Conservation (phyloP, 2,329 filamentous ascomycete species). For the Tolypocladium inflatum region DNA sequence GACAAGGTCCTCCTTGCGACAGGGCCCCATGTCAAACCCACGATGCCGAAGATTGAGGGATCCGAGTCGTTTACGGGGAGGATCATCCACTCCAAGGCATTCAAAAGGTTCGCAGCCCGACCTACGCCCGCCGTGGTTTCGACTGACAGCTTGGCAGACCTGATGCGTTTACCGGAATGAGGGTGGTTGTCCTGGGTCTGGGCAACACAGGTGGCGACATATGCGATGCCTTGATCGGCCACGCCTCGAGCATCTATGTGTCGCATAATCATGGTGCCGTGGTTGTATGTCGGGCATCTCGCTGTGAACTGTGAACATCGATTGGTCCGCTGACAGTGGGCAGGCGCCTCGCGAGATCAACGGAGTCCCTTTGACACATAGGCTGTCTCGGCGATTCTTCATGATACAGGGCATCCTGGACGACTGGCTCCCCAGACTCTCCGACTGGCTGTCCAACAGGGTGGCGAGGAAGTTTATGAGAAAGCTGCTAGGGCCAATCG, state of each 20-base stretch:
- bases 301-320: too few species aligned
- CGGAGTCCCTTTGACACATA: neutral
- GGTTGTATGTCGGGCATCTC: neutral
- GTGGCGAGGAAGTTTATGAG: neutral
- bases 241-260: neutral
- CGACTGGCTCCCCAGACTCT: neutral
- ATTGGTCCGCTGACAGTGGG: neutral
- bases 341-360: neutral
- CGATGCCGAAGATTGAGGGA: neutral
- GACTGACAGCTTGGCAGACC: neutral
- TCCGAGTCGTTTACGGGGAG: neutral
- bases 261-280: neutral
- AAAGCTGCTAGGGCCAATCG: neutral
- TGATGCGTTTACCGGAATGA: neutral
- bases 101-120: neutral
- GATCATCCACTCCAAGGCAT: neutral
- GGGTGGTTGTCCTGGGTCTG: neutral
- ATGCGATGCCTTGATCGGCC: neutral
- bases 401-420: neutral
- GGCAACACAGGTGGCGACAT: neutral
- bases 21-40: neutral
- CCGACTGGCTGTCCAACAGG: neutral
- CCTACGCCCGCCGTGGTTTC: neutral
- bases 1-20: neutral
- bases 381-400: neutral